Conservation (phyloP, 768 basidiomycete species). For the Hysterangium stoloniferum region DNA sequence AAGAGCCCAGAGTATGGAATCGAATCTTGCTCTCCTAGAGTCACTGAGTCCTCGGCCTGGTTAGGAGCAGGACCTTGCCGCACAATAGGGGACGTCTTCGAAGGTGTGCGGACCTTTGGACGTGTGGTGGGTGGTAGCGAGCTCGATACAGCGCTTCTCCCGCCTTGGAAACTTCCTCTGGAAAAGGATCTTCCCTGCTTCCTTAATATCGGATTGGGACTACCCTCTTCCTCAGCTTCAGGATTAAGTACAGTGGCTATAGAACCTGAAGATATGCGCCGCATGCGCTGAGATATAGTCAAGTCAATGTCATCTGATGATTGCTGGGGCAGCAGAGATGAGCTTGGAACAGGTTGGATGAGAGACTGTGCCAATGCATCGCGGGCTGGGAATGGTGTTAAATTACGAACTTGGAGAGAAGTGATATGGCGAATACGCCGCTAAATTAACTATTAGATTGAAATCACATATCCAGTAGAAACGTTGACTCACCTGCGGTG, state of each 20-base stretch:
- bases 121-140: conserved; percentile 27
- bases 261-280: conserved; percentile 56
- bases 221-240: no score
- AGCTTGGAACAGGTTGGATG: conserved; percentile 52
- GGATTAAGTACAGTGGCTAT: conserved; percentile 17
- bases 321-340: conserved; percentile 48
- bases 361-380: conserved; percentile 73
- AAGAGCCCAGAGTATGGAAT: neutral
- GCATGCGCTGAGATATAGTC: conserved; percentile 48
- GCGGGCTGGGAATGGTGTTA: conserved; percentile 78
- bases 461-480: neutral
- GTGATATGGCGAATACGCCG: conserved; percentile 69
- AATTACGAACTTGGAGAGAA: conserved; percentile 66
- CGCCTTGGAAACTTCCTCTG: conserved; percentile 32
- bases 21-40: neutral
- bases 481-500: conserved; percentile 4
- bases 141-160: conserved; percentile 13
- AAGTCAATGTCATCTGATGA: conserved; percentile 67
- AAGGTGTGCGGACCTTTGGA: conserved; percentile 32
- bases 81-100: conserved; percentile 39
- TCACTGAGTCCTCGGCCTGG: neutral
- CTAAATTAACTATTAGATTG: conserved; percentile 15
- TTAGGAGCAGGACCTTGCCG: conserved; percentile 15
- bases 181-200: conserved; percentile 41
- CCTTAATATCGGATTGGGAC: conserved; percentile 26